Conservation (phyloP, 2,329 filamentous ascomycete genomes). For the Tolypocladium cylindrosporum region DNA sequence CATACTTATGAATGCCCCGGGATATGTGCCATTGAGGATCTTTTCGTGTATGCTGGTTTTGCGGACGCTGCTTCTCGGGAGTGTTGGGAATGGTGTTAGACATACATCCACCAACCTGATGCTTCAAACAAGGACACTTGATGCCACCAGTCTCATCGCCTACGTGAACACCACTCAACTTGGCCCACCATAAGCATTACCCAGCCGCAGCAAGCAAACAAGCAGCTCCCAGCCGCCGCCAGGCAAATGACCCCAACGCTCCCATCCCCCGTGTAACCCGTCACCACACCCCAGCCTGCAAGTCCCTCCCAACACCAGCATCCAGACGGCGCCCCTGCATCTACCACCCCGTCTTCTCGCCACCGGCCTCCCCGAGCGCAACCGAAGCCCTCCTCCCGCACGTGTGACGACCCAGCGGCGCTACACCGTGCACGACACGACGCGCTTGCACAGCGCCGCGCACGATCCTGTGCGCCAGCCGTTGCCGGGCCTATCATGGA, state of each 20-base stretch:
- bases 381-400: constrained; percentile 46
- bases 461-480: constrained; percentile 56
- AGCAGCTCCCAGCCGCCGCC: not conserved
- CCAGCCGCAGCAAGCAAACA: not conserved
- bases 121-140: no score
- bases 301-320: constrained; percentile 51
- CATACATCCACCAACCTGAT: not conserved
- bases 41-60: not conserved
- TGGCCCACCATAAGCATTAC: not conserved
- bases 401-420: constrained; percentile 55
- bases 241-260: constrained; percentile 14
- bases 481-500: constrained; percentile 24
- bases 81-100: not conserved
- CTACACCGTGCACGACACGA: constrained; percentile 57
- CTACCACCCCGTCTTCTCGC: constrained; percentile 50
- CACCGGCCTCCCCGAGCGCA: constrained; percentile 29
- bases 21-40: not conserved
- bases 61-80: not conserved
- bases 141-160: no score
- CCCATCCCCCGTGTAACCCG: constrained; percentile 15
- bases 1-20: not conserved
- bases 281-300: constrained; percentile 28
- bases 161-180: not conserved
- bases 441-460: constrained; percentile 58
- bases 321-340: constrained; percentile 54